Percentiles rank a stretch among this genome's conserved stretches.
Conservation (phyloP, 2,329 filamentous ascomycete genomes). For the Botrytis fragariae region DNA sequence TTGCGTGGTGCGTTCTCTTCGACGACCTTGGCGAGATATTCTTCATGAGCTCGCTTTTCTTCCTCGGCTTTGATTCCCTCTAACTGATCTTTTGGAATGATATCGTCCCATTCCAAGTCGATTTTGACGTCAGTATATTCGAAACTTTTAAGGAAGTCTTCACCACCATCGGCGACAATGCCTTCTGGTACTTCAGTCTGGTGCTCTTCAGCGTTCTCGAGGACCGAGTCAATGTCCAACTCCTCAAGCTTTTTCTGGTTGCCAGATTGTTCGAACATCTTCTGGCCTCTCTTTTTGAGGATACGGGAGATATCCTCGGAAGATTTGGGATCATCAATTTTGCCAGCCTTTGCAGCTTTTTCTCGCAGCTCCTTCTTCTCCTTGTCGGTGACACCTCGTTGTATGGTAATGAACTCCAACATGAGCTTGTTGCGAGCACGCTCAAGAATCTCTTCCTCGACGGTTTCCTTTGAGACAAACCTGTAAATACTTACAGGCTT, state of each 20-base stretch:
- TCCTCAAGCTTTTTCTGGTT: slow-evolving; percentile 97
- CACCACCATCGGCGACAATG: slow-evolving; percentile 91
- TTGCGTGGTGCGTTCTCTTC: slow-evolving; percentile 82
- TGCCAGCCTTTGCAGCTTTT: slow-evolving; percentile 77
- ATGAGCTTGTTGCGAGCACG: slow-evolving; percentile 96
- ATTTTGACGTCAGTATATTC: slow-evolving; percentile 98
- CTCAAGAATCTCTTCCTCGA: slow-evolving; percentile 96
- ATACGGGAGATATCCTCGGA: slow-evolving; percentile 95
- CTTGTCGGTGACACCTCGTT: slow-evolving; percentile 94
- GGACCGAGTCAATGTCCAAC: slow-evolving; percentile 93
- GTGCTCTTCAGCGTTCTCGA: slow-evolving; percentile 95
- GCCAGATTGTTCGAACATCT: slow-evolving; percentile 96
- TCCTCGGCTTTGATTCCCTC: slow-evolving; percentile 88
- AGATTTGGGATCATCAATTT: slow-evolving; percentile 77
- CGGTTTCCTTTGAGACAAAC: slow-evolving; percentile 94
- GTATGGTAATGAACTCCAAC: slow-evolving; percentile 95
- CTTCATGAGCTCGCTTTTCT: slow-evolving; percentile 76
- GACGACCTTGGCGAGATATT: slow-evolving; percentile 76
- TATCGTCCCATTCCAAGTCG: slow-evolving; percentile 96
- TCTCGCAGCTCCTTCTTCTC: slow-evolving; percentile 72
- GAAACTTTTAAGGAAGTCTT: slow-evolving; percentile 86
- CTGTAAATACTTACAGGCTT: slow-evolving; percentile 95
- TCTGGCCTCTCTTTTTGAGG: slow-evolving; percentile 95
- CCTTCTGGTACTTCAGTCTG: slow-evolving; percentile 94
- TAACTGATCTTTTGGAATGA: slow-evolving; percentile 91